These are phyloP conservation scores for Fonsecaea monophora DNA, from an alignment of 2,329 filamentous ascomycete genomes.

Conservation along the genomic window DNA sequence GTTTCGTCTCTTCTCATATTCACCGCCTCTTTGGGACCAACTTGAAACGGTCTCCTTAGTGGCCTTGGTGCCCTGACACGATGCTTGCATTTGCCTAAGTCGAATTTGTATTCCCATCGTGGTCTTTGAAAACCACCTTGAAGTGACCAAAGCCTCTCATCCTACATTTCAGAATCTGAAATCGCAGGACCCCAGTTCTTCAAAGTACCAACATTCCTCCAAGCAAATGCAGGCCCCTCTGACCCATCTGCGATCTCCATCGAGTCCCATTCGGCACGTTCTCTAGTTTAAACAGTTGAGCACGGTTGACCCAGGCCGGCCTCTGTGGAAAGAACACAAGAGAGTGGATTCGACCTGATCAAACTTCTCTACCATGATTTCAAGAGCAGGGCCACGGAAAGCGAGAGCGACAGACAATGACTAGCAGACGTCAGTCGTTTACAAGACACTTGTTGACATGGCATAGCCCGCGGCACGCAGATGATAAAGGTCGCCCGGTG, in stretches of 20 bases:
- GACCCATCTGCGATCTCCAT: neutral
- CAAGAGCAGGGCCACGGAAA: neutral
- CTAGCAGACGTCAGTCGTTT: neutral
- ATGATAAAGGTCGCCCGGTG: neutral
- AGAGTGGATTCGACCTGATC: neutral
- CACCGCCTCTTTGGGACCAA: conserved; percentile 6
- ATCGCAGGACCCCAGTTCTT: neutral
- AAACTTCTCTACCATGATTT: neutral
- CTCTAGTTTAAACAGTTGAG: neutral
- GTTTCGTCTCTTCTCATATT: neutral
- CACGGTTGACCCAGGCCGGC: neutral
- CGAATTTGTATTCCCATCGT: neutral
- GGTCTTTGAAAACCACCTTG: neutral
- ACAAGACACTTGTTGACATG: neutral
- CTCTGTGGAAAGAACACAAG: neutral
- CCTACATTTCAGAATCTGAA: neutral
- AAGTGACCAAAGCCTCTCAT: neutral
- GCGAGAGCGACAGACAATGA: neutral
- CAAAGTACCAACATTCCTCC: neutral
- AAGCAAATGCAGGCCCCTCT: neutral
- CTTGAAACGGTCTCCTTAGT: neutral
- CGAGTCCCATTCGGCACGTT: neutral
- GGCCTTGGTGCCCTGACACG: neutral
- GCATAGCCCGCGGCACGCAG: neutral
- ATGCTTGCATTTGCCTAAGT: neutral